phyloP scores from a whole-genome alignment of 129 eudicot species.

The sunflower (Helianthus annuus) region HanXRQr2.0-SUNRISE NC_035437.2:48020958-48021457 shows the following conservation, averaged over 20 bases:
- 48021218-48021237: constrained; percentile 88
- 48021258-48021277: constrained; percentile 92
- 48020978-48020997: constrained; percentile 90
- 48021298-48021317: constrained; percentile 86
- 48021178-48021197: not conserved
- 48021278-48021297: constrained; percentile 94
- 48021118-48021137: too few relatives aligned
- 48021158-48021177: too few relatives aligned
- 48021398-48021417: constrained; percentile 6
- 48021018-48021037: constrained; percentile 80
- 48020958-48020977: constrained; percentile 92
- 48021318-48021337: constrained; percentile 96
- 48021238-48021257: constrained; percentile 88
- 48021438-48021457: constrained; percentile 83
- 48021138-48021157: too few relatives aligned
- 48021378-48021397: constrained; percentile 10
- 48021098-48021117: too few relatives aligned
- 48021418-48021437: constrained; percentile 56
- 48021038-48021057: not conserved
- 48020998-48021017: constrained; percentile 90
- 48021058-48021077: too few relatives aligned
- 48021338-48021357: constrained; percentile 89
- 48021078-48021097: too few relatives aligned
- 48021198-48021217: constrained; percentile 26
- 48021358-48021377: not conserved